phyloP scores from a whole-genome alignment of 495 filamentous ascomycete species.

The Clohesyomyces aquaticus region DNA sequence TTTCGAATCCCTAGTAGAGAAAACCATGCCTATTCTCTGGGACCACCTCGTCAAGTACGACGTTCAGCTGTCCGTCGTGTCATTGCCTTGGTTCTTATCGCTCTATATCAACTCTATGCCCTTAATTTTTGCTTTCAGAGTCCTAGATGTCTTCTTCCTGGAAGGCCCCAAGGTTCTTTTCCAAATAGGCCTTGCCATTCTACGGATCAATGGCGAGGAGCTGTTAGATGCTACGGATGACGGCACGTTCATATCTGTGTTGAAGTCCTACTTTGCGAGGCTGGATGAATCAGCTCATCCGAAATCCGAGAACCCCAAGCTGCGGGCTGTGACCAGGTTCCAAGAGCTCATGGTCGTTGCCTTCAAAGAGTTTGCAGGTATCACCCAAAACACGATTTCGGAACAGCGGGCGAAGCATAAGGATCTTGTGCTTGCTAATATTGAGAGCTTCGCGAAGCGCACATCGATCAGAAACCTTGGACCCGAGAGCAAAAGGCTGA shows the following conservation, averaged over 20 bases:
- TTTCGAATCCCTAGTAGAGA: constrained; percentile 95
- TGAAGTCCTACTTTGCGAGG: constrained; percentile 91
- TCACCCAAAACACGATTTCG: constrained; percentile 87
- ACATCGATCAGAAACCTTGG: constrained; percentile 95
- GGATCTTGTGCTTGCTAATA: constrained; percentile 85
- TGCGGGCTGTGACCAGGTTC: constrained; percentile 90
- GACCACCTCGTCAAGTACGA: constrained; percentile 93
- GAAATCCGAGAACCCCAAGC: constrained; percentile 87
- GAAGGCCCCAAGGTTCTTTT: constrained; percentile 97
- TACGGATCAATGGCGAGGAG: constrained; percentile 97
- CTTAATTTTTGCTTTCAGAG: constrained; percentile 92
- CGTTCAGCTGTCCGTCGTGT: constrained; percentile 98
- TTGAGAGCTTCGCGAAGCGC: constrained; percentile 95
- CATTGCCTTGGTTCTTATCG: constrained; percentile 95
- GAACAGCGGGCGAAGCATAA: constrained; percentile 92
- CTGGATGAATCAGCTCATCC: constrained; percentile 96
- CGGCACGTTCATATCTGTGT: constrained; percentile 91
- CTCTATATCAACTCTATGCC: constrained; percentile 99
- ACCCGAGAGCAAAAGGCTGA: constrained; percentile 88
- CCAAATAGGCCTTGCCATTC: constrained; percentile 91
- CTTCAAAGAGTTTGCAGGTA: constrained; percentile 94
- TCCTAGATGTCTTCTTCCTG: constrained; percentile 96
- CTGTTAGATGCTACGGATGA: constrained; percentile 94
- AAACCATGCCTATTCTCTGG: constrained; percentile 98
- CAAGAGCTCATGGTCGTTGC: constrained; percentile 98